These are phyloP conservation scores for Chrysochromulina parva DNA, from an alignment of 78 protist species.

Conservation along the genomic window DNA sequence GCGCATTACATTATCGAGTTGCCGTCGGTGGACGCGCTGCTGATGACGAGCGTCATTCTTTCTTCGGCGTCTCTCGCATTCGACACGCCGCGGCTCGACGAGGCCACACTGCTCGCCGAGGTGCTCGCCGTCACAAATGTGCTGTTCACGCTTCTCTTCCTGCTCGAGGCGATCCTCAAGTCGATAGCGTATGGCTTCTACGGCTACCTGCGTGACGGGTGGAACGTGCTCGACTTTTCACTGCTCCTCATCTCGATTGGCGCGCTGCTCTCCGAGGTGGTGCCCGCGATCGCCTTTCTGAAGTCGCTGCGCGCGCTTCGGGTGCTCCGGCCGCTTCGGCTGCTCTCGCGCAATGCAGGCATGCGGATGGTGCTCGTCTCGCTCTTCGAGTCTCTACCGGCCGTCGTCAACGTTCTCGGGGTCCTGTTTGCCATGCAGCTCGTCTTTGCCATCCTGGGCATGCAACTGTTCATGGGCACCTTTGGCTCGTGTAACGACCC, in stretches of 20 bases:
- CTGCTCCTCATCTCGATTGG: not conserved
- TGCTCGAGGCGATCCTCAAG: not conserved
- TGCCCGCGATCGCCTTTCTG: not conserved
- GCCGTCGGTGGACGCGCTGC: not conserved
- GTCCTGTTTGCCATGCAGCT: not conserved
- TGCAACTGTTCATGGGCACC: not conserved
- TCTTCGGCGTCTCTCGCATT: not conserved
- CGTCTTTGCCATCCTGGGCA: slow-evolving; percentile 8
- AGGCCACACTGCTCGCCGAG: not conserved
- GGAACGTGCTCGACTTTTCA: slow-evolving; percentile 43
- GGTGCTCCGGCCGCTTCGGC: slow-evolving; percentile 18
- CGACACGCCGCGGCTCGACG: not conserved
- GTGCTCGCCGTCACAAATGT: not conserved
- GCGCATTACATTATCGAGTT: too few species aligned
- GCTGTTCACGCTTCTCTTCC: not conserved
- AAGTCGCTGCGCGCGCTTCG: not conserved
- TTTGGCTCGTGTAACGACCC: not conserved
- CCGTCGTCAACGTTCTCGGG: not conserved
- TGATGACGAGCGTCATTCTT: not conserved
- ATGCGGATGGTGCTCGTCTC: not conserved
- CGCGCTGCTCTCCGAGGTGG: too few species aligned
- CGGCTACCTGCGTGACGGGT: not conserved
- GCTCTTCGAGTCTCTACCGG: not conserved
- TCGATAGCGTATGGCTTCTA: not conserved
- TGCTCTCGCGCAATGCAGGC: not conserved